Conservation (phyloP, 176 grass and related monocot species). For the Areca catechu region DNA sequence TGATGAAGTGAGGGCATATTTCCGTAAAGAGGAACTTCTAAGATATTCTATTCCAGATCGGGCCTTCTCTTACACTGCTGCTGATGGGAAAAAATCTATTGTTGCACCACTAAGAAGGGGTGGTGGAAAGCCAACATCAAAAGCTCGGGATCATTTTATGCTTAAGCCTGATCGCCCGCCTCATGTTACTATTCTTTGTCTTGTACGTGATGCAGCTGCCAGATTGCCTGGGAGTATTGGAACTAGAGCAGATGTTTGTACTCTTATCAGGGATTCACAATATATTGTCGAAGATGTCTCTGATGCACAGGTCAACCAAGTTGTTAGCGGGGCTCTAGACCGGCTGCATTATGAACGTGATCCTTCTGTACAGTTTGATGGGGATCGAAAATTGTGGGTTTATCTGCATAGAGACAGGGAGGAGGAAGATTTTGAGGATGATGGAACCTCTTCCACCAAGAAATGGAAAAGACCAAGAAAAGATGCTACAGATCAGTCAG, state of each 20-base stretch:
- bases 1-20: constrained; percentile 80
- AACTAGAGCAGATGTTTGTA: constrained; percentile 98
- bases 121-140: constrained; percentile 91
- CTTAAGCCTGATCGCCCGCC: constrained; percentile 84
- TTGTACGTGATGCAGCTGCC: constrained; percentile 89
- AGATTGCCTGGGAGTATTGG: constrained; percentile 87
- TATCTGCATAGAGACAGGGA: constrained; percentile 96
- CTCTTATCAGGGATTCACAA: constrained; percentile 86
- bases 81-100: constrained; percentile 90
- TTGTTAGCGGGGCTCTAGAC: constrained; percentile 95
- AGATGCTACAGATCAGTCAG: constrained; percentile 54
- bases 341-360: constrained; percentile 94
- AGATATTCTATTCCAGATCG: constrained; percentile 97
- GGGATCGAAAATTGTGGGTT: constrained; percentile 95
- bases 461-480: constrained; percentile 98
- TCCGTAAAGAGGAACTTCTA: constrained; percentile 79
- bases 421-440: constrained; percentile 99
- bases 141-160: constrained; percentile 98
- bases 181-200: constrained; percentile 95
- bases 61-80: constrained; percentile 93
- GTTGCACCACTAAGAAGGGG: constrained; percentile 94
- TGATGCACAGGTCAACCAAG: constrained; percentile 77
- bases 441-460: constrained; percentile 92
- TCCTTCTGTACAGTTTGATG: constrained; percentile 91
- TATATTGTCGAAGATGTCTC: constrained; percentile 79